phyloP scores from a whole-genome alignment of 2,329 filamentous ascomycete species.

The Epicoccum sorghinum region DNA sequence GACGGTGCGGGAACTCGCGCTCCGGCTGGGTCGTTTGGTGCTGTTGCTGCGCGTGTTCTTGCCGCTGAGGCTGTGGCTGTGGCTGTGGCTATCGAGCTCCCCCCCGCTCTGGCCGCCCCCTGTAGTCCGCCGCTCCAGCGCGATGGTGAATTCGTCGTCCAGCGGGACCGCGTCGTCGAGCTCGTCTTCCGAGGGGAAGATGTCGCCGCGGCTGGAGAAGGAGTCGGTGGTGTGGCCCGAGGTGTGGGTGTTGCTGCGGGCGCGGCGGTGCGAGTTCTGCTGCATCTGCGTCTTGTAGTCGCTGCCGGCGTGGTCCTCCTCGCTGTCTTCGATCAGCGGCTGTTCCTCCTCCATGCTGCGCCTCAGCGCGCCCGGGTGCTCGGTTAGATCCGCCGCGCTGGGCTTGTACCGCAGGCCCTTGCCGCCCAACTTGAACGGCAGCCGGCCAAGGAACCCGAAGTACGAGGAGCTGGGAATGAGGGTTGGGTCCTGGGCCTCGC shows the following conservation, averaged over 20 bases:
- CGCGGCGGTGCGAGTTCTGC: conserved; percentile 51
- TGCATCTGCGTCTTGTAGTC: conserved; percentile 29
- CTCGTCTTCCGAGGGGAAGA: conserved; percentile 91
- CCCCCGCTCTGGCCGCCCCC: too few relatives aligned
- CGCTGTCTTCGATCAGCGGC: conserved; percentile 71
- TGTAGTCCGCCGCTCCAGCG: conserved; percentile 73
- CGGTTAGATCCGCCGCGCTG: conserved; percentile 86
- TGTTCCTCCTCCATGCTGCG: conserved; percentile 65
- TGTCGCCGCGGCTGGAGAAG: conserved; percentile 82
- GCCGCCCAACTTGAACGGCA: conserved; percentile 85
- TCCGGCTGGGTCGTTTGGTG: conserved; percentile 45
- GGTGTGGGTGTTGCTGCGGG: conserved; percentile 77
- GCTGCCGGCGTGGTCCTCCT: conserved; percentile 46
- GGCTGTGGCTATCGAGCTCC: too few relatives aligned
- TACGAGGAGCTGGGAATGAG: conserved; percentile 88
- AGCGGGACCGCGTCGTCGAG: conserved; percentile 87
- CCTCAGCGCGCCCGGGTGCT: conserved; percentile 71
- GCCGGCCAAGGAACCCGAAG: conserved; percentile 79
- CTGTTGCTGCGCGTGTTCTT: conserved; percentile 55
- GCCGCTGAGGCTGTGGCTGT: conserved; percentile 11
- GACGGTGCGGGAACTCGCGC: neutral
- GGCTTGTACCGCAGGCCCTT: conserved; percentile 84
- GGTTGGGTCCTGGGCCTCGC: conserved; percentile 71
- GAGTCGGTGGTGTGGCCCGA: conserved; percentile 86
- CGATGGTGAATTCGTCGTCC: conserved; percentile 89